Evolutionary conservation across 176 grass and related monocot species (phyloP).

Genomic region (Triticum monococcum): DNA sequence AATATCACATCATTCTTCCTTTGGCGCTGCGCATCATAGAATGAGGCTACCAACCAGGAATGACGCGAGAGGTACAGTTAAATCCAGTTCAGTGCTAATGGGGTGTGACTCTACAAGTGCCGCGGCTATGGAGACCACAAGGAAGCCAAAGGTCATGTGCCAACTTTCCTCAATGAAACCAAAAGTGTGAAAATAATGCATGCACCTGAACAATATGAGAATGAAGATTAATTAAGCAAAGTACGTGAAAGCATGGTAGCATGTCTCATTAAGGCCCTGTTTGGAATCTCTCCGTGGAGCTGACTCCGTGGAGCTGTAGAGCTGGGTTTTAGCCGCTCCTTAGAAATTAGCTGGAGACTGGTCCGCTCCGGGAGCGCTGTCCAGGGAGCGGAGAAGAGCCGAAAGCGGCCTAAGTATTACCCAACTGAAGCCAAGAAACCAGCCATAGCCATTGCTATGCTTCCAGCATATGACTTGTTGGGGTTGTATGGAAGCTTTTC

Average conservation of each 20-base stretch:
- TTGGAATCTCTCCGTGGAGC: too few species aligned
- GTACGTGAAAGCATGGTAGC: not conserved
- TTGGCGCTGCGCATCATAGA: slow-evolving; percentile 38
- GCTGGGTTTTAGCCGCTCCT: too few species aligned
- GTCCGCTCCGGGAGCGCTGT: too few species aligned
- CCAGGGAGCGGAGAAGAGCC: too few species aligned
- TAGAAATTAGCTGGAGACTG: too few species aligned
- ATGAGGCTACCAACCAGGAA: slow-evolving; percentile 61
- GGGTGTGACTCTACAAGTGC: slow-evolving; percentile 69
- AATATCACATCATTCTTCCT: not conserved
- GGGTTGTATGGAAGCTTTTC: slow-evolving; percentile 78
- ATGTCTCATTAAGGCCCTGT: not conserved
- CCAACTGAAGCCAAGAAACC: too few species aligned
- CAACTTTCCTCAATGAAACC: slow-evolving; percentile 84
- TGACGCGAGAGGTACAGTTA: slow-evolving; percentile 72
- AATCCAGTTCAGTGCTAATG: slow-evolving; percentile 65
- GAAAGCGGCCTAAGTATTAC: too few species aligned
- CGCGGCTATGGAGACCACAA: slow-evolving; percentile 52
- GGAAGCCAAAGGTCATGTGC: slow-evolving; percentile 57
- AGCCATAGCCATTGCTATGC: slow-evolving; percentile 58
- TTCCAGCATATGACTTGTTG: slow-evolving; percentile 81
- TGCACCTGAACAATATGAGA: slow-evolving; percentile 60
- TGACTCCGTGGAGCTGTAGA: too few species aligned
- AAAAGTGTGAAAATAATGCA: slow-evolving; percentile 85
- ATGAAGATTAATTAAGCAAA: not conserved